Base-by-base conservation (phyloP, 257 asterid species). In the Handroanthus guayacan region DNA sequence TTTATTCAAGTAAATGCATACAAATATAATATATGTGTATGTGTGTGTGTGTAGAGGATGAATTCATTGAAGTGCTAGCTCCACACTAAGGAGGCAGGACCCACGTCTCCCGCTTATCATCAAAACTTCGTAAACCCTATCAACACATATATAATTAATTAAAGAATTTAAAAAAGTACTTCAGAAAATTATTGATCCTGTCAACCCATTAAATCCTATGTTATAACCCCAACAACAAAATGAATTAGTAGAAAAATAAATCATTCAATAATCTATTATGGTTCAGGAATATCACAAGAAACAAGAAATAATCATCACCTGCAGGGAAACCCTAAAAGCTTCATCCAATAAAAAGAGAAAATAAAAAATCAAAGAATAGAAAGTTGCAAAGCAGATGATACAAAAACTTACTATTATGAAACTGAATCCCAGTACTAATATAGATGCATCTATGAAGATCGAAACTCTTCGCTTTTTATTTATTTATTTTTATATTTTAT, bases 51-150 rank as follows among this genome's bases (percentile, higher is more conserved):
- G 17, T 52, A 18, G 13, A 45, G 11, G 72, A 25, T 60, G 17
- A 31, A 51, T 61, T 18, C 11, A 73, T 62, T 48, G n/a, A 73
- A 47, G 12, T 73, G 45, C 8, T 58, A 44, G 16, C 44, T 16
- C 67, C 16, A 58, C 57, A 48, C 43, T 34, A 10, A 37, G 51
- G 62, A 62, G 60, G 71, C 78, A 61, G 71, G 71, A 79, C 79
- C 83, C 83, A 79, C 57, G 71, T 79, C 76, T 79, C 74, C 20
- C 67, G 79, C 76, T 73, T 41, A 17, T 11, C 58, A 60, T 61
- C 66, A 43, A 41, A 57, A 44, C 60, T 72, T 48, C 44, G 38
- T 18, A 67, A 74, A 67, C 82, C 69, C 75, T 72, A 44, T 62
- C 62, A 7, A 57, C 7, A 41, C 14, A 50, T 11, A 25, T 2